Percentiles rank a stretch among this genome's conserved stretches.
These are phyloP conservation scores for Candida nemodendra DNA, from an alignment of 805 yeast genomes.

Conservation along the genomic window DNA sequence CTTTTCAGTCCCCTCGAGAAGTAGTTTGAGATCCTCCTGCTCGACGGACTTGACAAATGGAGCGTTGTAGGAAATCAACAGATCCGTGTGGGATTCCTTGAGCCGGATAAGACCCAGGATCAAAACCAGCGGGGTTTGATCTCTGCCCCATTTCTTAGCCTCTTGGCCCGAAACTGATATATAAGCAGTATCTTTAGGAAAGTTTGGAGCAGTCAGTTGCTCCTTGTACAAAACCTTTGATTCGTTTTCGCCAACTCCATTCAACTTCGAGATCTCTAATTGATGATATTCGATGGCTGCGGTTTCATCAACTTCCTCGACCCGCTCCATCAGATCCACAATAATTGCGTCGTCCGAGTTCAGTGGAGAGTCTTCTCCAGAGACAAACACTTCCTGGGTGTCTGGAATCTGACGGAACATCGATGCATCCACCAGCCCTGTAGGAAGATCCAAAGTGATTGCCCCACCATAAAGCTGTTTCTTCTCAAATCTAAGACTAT, in stretches of 20 bases:
- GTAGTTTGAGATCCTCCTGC: constrained; percentile 23
- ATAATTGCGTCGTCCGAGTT: constrained; percentile 54
- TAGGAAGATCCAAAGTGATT: constrained; percentile 56
- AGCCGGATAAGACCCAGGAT: constrained; percentile 60
- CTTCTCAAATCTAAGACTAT: constrained; percentile 12
- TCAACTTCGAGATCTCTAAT: constrained; percentile 49
- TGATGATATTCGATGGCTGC: constrained; percentile 53
- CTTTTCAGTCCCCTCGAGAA: constrained; percentile 9
- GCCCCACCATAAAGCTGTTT: constrained; percentile 80
- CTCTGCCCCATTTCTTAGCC: constrained; percentile 52
- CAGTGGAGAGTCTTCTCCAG: constrained; percentile 24
- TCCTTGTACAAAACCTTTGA: constrained; percentile 8
- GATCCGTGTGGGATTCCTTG: constrained; percentile 53
- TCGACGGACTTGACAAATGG: constrained; percentile 42
- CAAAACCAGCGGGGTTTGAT: constrained; percentile 40
- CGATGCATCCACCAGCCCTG: constrained; percentile 71
- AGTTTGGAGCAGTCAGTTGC: constrained; percentile 7
- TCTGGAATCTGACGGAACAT: constrained; percentile 83
- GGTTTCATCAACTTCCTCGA: constrained; percentile 34
- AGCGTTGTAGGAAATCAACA: constrained; percentile 57
- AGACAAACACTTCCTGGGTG: constrained; percentile 85
- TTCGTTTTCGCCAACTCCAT: constrained; percentile 29
- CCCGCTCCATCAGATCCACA: constrained; percentile 61
- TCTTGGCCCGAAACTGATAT: constrained; percentile 40
- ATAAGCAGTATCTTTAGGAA: constrained; percentile 27